phyloP scores from a whole-genome alignment of 2,329 filamentous ascomycete genomes.

The Blastomyces parvus region DNA sequence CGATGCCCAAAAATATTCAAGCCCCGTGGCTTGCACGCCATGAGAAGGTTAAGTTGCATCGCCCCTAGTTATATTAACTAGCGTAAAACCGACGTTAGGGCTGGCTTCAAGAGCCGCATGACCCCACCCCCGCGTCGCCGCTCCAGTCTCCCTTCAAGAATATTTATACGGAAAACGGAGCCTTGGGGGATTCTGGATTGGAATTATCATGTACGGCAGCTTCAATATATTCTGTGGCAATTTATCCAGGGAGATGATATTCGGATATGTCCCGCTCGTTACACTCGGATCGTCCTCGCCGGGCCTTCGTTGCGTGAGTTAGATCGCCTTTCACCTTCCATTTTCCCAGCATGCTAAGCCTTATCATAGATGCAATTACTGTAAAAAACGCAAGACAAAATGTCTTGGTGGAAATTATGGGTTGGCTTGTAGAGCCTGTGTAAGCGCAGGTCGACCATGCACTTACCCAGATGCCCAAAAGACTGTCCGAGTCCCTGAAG shows the following conservation, averaged over 20 bases:
- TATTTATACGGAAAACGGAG: background rate
- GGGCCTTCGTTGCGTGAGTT: slow-evolving; percentile 6
- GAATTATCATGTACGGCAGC: background rate
- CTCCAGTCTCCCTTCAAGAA: background rate
- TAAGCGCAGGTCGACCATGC: slow-evolving; percentile 13
- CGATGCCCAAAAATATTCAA: background rate
- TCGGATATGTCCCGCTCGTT: slow-evolving; percentile 1
- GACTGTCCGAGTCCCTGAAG: slow-evolving; percentile 17
- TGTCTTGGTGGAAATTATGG: slow-evolving; percentile 14
- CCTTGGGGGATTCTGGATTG: background rate
- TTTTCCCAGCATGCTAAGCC: background rate
- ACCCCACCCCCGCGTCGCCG: background rate
- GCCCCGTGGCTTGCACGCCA: too few species aligned
- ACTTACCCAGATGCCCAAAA: slow-evolving; percentile 17
- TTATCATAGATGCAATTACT: slow-evolving; percentile 18
- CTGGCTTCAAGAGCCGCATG: background rate
- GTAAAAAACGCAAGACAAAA: slow-evolving; percentile 20
- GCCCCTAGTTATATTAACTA: background rate
- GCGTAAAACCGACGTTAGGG: background rate
- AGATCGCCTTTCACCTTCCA: background rate
- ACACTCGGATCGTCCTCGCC: slow-evolving; percentile 1
- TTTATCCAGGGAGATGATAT: background rate
- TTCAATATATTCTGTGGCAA: background rate
- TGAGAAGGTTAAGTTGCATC: too few species aligned
- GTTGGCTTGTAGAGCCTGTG: slow-evolving; percentile 17